phyloP scores from a whole-genome alignment of 176 grass and related monocot species.

The Lolium multiflorum region DNA sequence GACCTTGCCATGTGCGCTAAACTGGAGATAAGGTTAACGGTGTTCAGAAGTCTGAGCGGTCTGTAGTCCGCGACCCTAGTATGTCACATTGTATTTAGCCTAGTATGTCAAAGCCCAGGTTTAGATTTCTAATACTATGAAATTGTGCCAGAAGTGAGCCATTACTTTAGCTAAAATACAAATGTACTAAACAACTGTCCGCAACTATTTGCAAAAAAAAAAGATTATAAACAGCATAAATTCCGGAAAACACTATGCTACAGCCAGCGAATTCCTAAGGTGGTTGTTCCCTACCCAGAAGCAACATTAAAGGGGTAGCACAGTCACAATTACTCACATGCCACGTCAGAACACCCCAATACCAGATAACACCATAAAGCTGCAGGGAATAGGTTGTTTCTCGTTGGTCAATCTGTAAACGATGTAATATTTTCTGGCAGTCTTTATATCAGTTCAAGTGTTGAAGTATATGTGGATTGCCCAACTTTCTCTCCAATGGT shows the following conservation, averaged over 20 bases:
- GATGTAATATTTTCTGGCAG: neutral
- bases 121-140: neutral
- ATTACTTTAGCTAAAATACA: neutral
- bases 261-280: neutral
- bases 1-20: slow-evolving; percentile 18
- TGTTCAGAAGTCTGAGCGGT: no score
- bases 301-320: neutral
- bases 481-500: no score
- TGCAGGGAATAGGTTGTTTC: neutral
- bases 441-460: neutral
- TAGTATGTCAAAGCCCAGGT: neutral
- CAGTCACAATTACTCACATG: neutral
- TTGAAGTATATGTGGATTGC: no score
- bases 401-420: neutral
- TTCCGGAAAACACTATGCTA: neutral
- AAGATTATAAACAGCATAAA: slow-evolving; percentile 14
- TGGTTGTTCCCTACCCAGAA: slow-evolving; percentile 14
- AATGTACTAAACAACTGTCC: neutral
- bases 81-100: neutral
- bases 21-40: slow-evolving; percentile 24
- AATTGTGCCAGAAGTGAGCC: slow-evolving; percentile 6
- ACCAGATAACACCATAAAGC: neutral
- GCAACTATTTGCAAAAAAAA: slow-evolving; percentile 14
- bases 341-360: neutral
- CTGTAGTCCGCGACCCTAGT: no score